Percentiles rank a stretch among this genome's conserved stretches.
phyloP scores from a whole-genome alignment of 371 early-diverging fungal genomes.

The Haplosporangium sp. region DNA sequence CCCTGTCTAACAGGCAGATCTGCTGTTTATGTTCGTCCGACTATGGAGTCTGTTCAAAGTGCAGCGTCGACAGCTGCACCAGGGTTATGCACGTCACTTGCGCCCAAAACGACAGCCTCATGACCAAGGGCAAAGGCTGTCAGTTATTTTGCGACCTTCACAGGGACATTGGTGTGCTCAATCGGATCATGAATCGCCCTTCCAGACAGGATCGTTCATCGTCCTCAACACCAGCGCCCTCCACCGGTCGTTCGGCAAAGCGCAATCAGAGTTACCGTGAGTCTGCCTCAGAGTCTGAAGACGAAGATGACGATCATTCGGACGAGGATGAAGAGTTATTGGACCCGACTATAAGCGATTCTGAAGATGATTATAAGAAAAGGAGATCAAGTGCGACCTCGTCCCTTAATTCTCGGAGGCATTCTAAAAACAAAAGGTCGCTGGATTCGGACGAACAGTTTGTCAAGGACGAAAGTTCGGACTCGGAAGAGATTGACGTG shows the following conservation, averaged over 20 bases:
- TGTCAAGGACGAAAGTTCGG: neutral
- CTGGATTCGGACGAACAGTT: constrained; percentile 4
- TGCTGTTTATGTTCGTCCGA: constrained; percentile 42
- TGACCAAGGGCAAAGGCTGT: constrained; percentile 25
- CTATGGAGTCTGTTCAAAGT: constrained; percentile 33
- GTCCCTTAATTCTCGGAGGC: constrained; percentile 9
- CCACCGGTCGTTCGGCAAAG: constrained; percentile 57
- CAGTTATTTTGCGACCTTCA: constrained; percentile 36
- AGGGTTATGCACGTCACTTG: constrained; percentile 48
- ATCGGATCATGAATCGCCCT: constrained; percentile 23
- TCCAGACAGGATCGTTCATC: constrained; percentile 6
- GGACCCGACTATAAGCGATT: constrained; percentile 10
- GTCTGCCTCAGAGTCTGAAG: constrained; percentile 54
- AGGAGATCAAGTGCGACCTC: constrained; percentile 19
- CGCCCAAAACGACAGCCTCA: constrained; percentile 27
- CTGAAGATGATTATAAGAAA: constrained; percentile 11
- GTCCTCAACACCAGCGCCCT: constrained; percentile 6
- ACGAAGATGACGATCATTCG: constrained; percentile 29
- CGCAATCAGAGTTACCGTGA: constrained; percentile 55
- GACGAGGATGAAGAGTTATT: constrained; percentile 21
- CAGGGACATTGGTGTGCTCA: constrained; percentile 26
- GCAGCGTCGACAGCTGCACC: constrained; percentile 26
- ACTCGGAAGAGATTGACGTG: constrained; percentile 25
- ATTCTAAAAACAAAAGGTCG: constrained; percentile 12
- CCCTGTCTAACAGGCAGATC: constrained; percentile 13